These are phyloP conservation scores for Stagonosporopsis chrysanthemi DNA, from an alignment of 2,329 filamentous ascomycete genomes.

Conservation along the genomic window DNA sequence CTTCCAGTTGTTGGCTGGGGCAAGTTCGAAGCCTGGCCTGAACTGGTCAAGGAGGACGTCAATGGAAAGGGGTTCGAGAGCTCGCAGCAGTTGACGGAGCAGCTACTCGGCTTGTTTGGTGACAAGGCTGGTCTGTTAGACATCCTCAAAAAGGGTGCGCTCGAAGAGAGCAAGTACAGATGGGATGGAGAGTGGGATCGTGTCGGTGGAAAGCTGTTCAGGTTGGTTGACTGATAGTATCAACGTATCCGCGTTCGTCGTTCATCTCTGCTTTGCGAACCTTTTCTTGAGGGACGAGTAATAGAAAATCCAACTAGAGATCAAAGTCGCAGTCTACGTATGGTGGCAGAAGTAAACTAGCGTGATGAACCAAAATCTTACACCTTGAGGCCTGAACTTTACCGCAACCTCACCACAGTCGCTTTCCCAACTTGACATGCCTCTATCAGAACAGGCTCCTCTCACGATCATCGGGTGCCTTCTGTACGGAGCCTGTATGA, in stretches of 20 bases:
- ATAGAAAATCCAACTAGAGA: not conserved
- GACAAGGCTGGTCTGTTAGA: constrained; percentile 62
- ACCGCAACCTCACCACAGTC: not conserved
- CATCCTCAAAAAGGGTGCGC: constrained; percentile 71
- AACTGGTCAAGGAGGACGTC: constrained; percentile 85
- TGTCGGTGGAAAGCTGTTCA: constrained; percentile 75
- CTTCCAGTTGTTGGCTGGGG: constrained; percentile 89
- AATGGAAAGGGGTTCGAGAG: constrained; percentile 88
- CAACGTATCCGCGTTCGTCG: not conserved
- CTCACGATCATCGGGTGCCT: not conserved
- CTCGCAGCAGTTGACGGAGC: constrained; percentile 67
- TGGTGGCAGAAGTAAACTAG: not conserved
- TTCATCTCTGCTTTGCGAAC: too few species aligned
- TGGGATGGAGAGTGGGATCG: constrained; percentile 96
- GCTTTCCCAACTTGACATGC: not conserved
- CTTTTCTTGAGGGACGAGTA: too few species aligned
- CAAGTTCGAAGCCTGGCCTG: constrained; percentile 84
- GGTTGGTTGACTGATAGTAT: constrained; percentile 4
- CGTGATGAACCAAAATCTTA: constrained; percentile 3
- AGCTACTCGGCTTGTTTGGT: constrained; percentile 71
- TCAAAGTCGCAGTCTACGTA: not conserved
- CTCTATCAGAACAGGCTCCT: not conserved
- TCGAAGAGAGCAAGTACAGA: constrained; percentile 74
- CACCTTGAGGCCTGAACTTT: not conserved
- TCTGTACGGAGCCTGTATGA: not conserved